Evolutionary conservation across 768 basidiomycete genomes (phyloP).

Genomic region (Termitomyces sp.): DNA sequence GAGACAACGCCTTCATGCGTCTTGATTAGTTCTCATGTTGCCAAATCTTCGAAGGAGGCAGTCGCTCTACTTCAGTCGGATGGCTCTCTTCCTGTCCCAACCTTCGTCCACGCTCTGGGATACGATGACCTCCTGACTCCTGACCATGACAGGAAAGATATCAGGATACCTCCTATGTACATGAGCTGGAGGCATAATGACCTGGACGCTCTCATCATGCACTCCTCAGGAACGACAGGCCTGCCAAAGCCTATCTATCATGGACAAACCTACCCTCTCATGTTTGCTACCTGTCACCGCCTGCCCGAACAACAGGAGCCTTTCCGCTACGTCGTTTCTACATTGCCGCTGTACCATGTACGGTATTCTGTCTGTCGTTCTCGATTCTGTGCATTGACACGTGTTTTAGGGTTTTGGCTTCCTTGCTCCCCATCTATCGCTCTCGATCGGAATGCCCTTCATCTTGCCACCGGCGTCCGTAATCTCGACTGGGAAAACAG

Average conservation of each 20-base stretch:
- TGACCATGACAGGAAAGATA: slow-evolving; percentile 7
- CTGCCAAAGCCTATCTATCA: slow-evolving; percentile 43
- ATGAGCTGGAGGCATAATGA: slow-evolving; percentile 21
- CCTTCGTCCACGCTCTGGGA: slow-evolving; percentile 20
- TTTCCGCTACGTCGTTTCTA: slow-evolving; percentile 30
- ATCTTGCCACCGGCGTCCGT: slow-evolving; percentile 28
- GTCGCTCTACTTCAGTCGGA: slow-evolving; percentile 15
- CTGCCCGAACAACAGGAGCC: slow-evolving; percentile 26
- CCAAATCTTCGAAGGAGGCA: slow-evolving; percentile 27
- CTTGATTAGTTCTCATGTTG: slow-evolving; percentile 27
- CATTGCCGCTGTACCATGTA: slow-evolving; percentile 36
- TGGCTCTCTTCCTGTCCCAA: slow-evolving; percentile 11
- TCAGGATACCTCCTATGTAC: slow-evolving; percentile 24
- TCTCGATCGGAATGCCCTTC: slow-evolving; percentile 35
- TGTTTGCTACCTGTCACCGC: slow-evolving; percentile 31
- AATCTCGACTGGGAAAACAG: slow-evolving; percentile 31
- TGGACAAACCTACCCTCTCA: slow-evolving; percentile 27
- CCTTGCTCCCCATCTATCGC: slow-evolving; percentile 29
- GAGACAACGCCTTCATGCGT: slow-evolving; percentile 26
- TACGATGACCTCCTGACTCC: slow-evolving; percentile 26
- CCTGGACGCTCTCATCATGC: slow-evolving; percentile 39
- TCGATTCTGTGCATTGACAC: background rate
- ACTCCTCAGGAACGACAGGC: slow-evolving; percentile 50
- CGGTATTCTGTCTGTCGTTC: background rate
- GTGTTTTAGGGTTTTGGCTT: slow-evolving; percentile 32